A percentile compares a stretch with the other conserved stretches of the same genome.
phyloP scores from a whole-genome alignment of 2,329 filamentous ascomycete species.

The Magnaporthales sp. region DNA sequence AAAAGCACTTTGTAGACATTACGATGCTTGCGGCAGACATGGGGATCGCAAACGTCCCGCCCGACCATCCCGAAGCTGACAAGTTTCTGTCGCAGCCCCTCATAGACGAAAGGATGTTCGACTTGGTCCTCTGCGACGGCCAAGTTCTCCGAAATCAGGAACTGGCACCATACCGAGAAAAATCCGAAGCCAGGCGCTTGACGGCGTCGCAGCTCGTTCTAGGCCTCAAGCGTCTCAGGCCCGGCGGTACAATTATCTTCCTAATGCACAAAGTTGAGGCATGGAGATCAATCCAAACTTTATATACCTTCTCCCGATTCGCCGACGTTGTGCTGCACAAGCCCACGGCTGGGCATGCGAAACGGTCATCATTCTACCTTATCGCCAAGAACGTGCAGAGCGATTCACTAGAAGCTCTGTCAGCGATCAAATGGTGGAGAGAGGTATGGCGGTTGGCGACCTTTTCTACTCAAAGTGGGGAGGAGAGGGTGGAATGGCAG shows the following conservation, averaged over 20 bases:
- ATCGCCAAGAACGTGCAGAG: slow-evolving; percentile 33
- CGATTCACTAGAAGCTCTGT: slow-evolving; percentile 18
- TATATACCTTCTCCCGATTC: slow-evolving; percentile 23
- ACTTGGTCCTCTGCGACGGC: slow-evolving; percentile 38
- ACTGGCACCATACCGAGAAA: slow-evolving; percentile 21
- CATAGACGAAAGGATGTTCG: slow-evolving; percentile 32
- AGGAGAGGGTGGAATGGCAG: slow-evolving; percentile 6
- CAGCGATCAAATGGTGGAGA: slow-evolving; percentile 31
- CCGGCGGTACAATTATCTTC: slow-evolving; percentile 40
- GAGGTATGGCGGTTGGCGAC: slow-evolving; percentile 28
- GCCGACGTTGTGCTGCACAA: slow-evolving; percentile 34
- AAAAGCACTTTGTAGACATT: slow-evolving; percentile 30
- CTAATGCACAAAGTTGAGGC: slow-evolving; percentile 39
- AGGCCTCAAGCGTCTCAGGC: slow-evolving; percentile 32
- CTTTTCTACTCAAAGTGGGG: slow-evolving; percentile 22
- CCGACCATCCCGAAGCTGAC: slow-evolving; percentile 19
- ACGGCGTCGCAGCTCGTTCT: slow-evolving; percentile 30
- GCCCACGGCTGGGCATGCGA: slow-evolving; percentile 27
- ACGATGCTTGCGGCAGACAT: slow-evolving; percentile 43
- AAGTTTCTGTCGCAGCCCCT: slow-evolving; percentile 14
- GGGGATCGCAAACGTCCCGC: slow-evolving; percentile 23
- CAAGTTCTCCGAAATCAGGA: slow-evolving; percentile 32
- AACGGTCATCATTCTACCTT: slow-evolving; percentile 43
- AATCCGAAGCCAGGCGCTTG: slow-evolving; percentile 27
- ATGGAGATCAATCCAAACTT: slow-evolving; percentile 13